Percentiles rank a stretch among this genome's conserved stretches.
Evolutionary conservation across 805 yeast genomes (phyloP).

Genomic region (Starmerella apicola): DNA sequence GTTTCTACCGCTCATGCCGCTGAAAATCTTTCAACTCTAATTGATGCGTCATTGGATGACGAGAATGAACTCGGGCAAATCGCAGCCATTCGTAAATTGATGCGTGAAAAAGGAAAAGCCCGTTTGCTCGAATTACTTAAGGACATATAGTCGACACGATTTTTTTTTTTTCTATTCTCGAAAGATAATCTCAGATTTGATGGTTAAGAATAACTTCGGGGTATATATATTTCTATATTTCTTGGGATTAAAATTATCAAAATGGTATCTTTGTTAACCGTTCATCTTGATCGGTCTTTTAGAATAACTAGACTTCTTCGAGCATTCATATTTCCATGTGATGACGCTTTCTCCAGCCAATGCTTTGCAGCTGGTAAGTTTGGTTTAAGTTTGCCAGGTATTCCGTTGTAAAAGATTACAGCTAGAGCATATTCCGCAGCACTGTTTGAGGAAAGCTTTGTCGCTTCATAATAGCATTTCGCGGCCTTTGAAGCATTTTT

Average conservation of each 20-base stretch:
- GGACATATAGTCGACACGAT: background rate
- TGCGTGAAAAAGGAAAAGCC: conserved; percentile 59
- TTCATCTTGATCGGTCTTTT: background rate
- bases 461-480: conserved; percentile 7
- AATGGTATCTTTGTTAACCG: background rate
- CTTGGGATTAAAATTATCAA: background rate
- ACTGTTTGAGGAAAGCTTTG: conserved; percentile 4
- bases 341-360: conserved; percentile 13
- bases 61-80: conserved; percentile 33
- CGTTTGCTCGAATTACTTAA: conserved; percentile 46
- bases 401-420: conserved; percentile 6
- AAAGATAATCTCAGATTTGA: no score
- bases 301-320: background rate
- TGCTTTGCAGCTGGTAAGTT: conserved; percentile 1
- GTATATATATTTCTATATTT: background rate
- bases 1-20: conserved; percentile 24
- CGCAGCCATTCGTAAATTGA: conserved; percentile 46
- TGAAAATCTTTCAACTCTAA: conserved; percentile 21
- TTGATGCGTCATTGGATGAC: conserved; percentile 25
- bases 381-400: conserved; percentile 1
- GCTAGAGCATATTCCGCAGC: conserved; percentile 16
- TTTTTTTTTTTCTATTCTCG: no score
- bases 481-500: conserved; percentile 4
- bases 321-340: conserved; percentile 9
- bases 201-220: background rate